Base-by-base conservation (phyloP, 2,329 filamentous ascomycete genomes). In the Hymenoscyphus linearis region DNA sequence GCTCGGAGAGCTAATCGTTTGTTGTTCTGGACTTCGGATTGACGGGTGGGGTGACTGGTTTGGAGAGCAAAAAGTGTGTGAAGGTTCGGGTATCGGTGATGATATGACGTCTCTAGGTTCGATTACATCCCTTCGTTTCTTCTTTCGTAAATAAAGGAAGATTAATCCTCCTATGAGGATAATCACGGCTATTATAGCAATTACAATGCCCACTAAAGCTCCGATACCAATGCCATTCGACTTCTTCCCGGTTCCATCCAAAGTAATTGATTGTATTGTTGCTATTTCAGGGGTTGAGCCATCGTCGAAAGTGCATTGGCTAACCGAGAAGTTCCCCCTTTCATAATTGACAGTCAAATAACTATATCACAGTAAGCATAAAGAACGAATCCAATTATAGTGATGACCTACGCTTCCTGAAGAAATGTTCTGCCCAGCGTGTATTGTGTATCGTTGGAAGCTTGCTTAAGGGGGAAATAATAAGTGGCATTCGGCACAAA, bases 401-500 rank as follows among this genome's bases (percentile, higher is more conserved):
- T 26, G 54, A n/a, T 12, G 9, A 60, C 61, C 55, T 57, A 66
- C 60, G 72, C 71, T 66, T 77, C 75, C 66, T 77, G 75, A 13
- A 77, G 65, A 60, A 77, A 76, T 5, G 69, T 69, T 54, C 75
- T 69, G 7, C 75, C 74, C 44, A 76, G 68, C 1, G 73, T 76
- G 64, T 73, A 75, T 60, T 76, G 73, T 25, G 71, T 71, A 14
- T 67, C 64, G 59, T 74, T 73, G 0, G 64, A 64, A 3, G 75
- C 71, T 61, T 62, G 67, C 37, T 72, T 71, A 7, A 77, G 60
- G 3, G 75, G 75, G 58, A 77, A 77, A 62, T 77, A 77, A 10
- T 63, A 56, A 10, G 70, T 60, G 3, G 66, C 56, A 31, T 60
- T 70, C 22, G 59, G 35, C 5, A 70, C 59, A 10, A 69, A 60